A percentile compares a stretch with the other conserved stretches of the same genome.
Conservation (phyloP, 139 green algal species). For the Edaphochlamys debaryana region DNA sequence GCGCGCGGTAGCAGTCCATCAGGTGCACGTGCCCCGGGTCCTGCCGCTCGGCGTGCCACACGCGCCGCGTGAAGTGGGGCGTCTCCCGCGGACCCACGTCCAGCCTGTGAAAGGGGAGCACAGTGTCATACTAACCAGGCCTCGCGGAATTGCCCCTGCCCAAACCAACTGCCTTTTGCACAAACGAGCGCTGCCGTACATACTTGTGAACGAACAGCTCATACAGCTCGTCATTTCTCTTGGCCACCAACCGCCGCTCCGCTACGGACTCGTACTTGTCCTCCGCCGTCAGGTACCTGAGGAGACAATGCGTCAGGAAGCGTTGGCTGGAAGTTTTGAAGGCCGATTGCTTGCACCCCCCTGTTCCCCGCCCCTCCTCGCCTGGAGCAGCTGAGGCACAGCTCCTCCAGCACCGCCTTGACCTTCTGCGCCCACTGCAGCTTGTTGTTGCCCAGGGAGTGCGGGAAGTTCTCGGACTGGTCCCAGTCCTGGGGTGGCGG, state of each 20-base stretch:
- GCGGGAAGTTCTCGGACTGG: conserved; percentile 51
- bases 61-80: conserved; percentile 24
- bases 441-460: conserved; percentile 47
- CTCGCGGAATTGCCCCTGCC: no score
- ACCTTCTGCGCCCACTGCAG: conserved; percentile 18
- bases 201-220: conserved; percentile 2
- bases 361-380: no score
- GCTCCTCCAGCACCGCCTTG: conserved; percentile 25
- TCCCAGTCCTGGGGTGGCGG: conserved; percentile 5
- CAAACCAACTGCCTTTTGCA: no score
- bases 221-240: conserved; percentile 38
- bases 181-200: no score
- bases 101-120: conserved; percentile 14
- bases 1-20: conserved; percentile 43
- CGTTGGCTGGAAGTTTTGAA: no score
- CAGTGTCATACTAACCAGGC: no score
- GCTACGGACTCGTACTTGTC: conserved; percentile 33
- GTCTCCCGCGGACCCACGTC: conserved; percentile 15
- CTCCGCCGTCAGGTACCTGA: conserved; percentile 34
- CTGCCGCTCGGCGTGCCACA: conserved; percentile 12
- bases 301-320: not conserved
- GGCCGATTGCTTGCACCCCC: no score
- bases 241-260: conserved; percentile 28
- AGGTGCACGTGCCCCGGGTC: conserved; percentile 37
- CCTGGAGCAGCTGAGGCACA: conserved; percentile 14